A percentile compares a stretch with the other conserved stretches of the same genome.
Evolutionary conservation across 768 basidiomycete species (phyloP).

Genomic region (Strobilomyces dryophilus): DNA sequence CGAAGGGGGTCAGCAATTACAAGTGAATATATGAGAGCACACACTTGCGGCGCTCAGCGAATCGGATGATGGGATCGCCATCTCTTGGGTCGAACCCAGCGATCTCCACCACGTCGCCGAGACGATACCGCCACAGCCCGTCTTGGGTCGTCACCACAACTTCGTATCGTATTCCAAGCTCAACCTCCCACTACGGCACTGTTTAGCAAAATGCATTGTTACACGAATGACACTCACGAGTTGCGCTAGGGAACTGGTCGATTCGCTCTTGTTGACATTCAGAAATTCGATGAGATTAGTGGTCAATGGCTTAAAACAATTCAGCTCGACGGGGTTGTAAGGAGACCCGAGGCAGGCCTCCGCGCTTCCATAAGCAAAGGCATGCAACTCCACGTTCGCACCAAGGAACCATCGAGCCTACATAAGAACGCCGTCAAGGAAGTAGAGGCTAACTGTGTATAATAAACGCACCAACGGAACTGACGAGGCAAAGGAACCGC

Average conservation of each 20-base stretch:
- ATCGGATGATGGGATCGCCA: constrained; percentile 1
- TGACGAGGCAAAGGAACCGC: constrained; percentile 12
- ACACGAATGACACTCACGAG: not conserved
- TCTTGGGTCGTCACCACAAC: constrained; percentile 15
- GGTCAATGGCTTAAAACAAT: constrained; percentile 2
- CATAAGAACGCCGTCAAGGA: not conserved
- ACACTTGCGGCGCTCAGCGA: constrained; percentile 13
- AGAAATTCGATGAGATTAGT: constrained; percentile 14
- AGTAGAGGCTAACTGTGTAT: no score
- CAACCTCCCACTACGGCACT: constrained; percentile 15
- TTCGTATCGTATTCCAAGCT: constrained; percentile 15
- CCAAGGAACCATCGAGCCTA: constrained; percentile 6
- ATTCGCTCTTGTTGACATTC: constrained; percentile 4
- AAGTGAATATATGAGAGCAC: not conserved
- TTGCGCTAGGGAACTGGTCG: not conserved
- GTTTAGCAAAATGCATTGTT: not conserved
- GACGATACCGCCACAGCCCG: constrained; percentile 12
- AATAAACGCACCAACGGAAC: constrained; percentile 7
- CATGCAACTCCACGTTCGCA: not conserved
- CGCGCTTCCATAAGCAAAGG: not conserved
- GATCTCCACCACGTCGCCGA: constrained; percentile 17
- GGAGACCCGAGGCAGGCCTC: constrained; percentile 6
- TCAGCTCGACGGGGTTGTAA: constrained; percentile 4
- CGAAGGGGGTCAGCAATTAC: not conserved
- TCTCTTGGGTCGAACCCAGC: constrained; percentile 15